Base-by-base conservation (phyloP, 352 stramenopile species). In the Globisporangium abappressorium region DNA sequence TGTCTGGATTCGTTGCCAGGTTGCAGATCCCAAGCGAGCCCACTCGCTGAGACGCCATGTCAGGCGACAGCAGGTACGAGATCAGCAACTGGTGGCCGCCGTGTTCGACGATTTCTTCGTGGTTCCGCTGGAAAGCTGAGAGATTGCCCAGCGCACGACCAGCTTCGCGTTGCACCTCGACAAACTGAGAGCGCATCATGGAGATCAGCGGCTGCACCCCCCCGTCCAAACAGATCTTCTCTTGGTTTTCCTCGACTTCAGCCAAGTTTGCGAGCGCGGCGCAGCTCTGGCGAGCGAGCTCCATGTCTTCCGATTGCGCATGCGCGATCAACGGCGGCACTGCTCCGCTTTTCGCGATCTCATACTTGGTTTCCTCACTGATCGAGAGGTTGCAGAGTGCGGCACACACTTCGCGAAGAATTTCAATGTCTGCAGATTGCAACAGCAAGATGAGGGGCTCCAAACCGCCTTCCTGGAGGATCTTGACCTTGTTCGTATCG, bases 281-380 rank as follows among this genome's bases (percentile, higher is more conserved):
- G 55, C 90, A 98, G 57, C 90, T 88, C 68, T 98, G 94, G 0
- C 82, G 85, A 2, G 95, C 84, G 5, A 99, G 79, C 38, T 94
- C 79, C 81, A 97, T 95, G 72, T 99, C 96, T 70, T 98, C 94
- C 7, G 84, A 97, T 71, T 98, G 87, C 12, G 96, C 94, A 49
- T 97, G 90, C 5, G 82, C 77, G 38, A 99, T 95, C 2, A 99
- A 79, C 22, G 93, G 88, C 14, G 87, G 64, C 15, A 99, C 86
- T 4, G 90, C 91, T 3, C 96, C 96, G 57, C 84, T 97, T 70
- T 98, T 99, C 20, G 91, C 87, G 43, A 99, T 97, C 73, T 99
- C 97, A 68, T 98, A 98, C 75, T 99, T 99, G 71, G 97, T 99
- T 71, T 99, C 96, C 59, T 98, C 95, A 36, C 88, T 94, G 38